phyloP scores from a whole-genome alignment of 2,329 filamentous ascomycete species.

The Phialophora verrucosa region DNA sequence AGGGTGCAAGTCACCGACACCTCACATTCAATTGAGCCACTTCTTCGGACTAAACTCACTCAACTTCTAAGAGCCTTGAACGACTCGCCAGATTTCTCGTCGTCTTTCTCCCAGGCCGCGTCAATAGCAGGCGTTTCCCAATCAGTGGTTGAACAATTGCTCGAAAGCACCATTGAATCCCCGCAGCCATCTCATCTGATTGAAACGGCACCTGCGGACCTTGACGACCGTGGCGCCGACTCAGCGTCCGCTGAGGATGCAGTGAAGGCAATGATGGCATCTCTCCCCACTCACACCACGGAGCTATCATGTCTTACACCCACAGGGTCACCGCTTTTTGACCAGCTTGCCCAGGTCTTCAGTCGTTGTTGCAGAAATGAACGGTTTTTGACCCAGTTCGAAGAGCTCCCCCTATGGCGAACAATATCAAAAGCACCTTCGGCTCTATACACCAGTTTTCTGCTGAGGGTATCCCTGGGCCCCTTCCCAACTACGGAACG shows the following conservation, averaged over 20 bases:
- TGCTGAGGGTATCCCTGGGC: slow-evolving; percentile 33
- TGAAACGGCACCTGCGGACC: slow-evolving; percentile 60
- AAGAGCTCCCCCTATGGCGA: slow-evolving; percentile 47
- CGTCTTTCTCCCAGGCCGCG: slow-evolving; percentile 70
- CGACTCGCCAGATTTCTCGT: slow-evolving; percentile 64
- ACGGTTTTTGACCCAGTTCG: slow-evolving; percentile 45
- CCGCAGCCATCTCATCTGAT: slow-evolving; percentile 57
- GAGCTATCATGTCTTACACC: slow-evolving; percentile 48
- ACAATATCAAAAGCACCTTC: slow-evolving; percentile 27
- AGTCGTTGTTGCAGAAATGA: slow-evolving; percentile 44
- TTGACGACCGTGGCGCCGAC: slow-evolving; percentile 40
- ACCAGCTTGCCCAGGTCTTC: slow-evolving; percentile 48
- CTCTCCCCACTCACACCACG: slow-evolving; percentile 42
- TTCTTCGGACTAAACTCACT: slow-evolving; percentile 68
- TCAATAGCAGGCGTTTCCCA: slow-evolving; percentile 73
- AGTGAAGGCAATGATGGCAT: slow-evolving; percentile 44
- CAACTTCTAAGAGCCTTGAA: slow-evolving; percentile 70
- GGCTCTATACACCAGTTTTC: slow-evolving; percentile 32
- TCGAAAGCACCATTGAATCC: slow-evolving; percentile 71
- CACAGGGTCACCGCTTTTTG: slow-evolving; percentile 45
- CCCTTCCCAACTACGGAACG: slow-evolving; percentile 45
- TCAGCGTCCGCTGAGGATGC: slow-evolving; percentile 40
- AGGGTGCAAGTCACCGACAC: slow-evolving; percentile 21
- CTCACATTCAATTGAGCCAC: slow-evolving; percentile 36
- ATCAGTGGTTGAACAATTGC: slow-evolving; percentile 73